These are phyloP conservation scores for Syncephalis plumigaleata DNA, from an alignment of 371 early-diverging fungal species.

Conservation along the genomic window DNA sequence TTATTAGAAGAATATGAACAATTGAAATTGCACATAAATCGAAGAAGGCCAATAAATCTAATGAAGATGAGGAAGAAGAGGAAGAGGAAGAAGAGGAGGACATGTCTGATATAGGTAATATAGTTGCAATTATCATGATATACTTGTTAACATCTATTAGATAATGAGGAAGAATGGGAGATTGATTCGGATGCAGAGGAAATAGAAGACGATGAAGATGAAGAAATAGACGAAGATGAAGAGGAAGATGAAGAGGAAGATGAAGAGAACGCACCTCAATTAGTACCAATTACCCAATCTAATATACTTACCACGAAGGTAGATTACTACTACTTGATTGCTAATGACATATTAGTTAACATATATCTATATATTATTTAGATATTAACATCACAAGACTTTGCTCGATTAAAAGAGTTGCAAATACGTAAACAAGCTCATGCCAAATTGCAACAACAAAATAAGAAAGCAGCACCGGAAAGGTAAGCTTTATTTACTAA, in stretches of 20 bases:
- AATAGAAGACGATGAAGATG: constrained; percentile 17
- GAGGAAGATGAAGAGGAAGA: constrained; percentile 20
- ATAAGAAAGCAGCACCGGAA: neutral
- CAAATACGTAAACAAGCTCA: constrained; percentile 34
- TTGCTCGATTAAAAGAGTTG: constrained; percentile 60
- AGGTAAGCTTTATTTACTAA: neutral
- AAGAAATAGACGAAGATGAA: constrained; percentile 14
- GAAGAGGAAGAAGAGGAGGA: constrained; percentile 29
- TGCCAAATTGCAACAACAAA: neutral
- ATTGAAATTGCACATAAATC: constrained; percentile 4
- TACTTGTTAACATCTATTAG: constrained; percentile 8
- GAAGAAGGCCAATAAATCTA: constrained; percentile 2
- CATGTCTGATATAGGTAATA: constrained; percentile 7
- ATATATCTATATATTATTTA: constrained; percentile 12
- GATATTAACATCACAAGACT: constrained; percentile 86
- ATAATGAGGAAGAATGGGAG: constrained; percentile 10
- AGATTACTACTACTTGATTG: neutral
- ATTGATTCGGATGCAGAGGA: constrained; percentile 3
- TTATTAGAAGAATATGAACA: constrained; percentile 2
- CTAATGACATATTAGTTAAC: neutral
- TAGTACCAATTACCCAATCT: constrained; percentile 4
- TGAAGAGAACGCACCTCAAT: constrained; percentile 5
- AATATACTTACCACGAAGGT: constrained; percentile 17
- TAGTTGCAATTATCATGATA: neutral
- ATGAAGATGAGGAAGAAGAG: constrained; percentile 14